These are phyloP conservation scores for Oehlia diaphana DNA, from an alignment of 192 early-diverging fungal genomes.

Conservation along the genomic window DNA sequence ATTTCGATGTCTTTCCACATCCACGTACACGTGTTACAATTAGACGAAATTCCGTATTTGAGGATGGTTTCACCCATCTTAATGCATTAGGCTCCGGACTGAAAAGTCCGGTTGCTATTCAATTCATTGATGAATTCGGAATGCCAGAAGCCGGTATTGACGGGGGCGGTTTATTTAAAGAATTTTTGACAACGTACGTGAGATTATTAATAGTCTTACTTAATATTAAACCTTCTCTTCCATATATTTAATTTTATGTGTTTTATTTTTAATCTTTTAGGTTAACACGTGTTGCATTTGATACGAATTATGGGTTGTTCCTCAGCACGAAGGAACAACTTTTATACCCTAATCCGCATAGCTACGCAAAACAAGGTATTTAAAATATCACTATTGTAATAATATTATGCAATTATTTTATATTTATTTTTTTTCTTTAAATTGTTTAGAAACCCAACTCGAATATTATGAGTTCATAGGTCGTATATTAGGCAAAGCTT, in stretches of 20 bases:
- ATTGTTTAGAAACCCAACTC: slow-evolving; percentile 42
- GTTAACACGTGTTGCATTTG: slow-evolving; percentile 72
- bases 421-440: background rate
- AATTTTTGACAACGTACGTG: slow-evolving; percentile 81
- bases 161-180: slow-evolving; percentile 97
- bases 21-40: slow-evolving; percentile 55
- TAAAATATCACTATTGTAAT: background rate
- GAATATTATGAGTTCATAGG: slow-evolving; percentile 76
- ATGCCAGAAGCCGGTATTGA: slow-evolving; percentile 91
- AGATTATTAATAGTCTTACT: background rate
- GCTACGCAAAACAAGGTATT: slow-evolving; percentile 47
- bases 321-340: slow-evolving; percentile 62
- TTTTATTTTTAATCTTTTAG: slow-evolving; percentile 35
- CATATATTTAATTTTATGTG: background rate
- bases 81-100: slow-evolving; percentile 65
- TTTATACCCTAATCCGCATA: slow-evolving; percentile 73
- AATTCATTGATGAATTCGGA: slow-evolving; percentile 84
- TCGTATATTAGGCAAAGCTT: slow-evolving; percentile 78
- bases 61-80: slow-evolving; percentile 83
- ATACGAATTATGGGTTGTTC: slow-evolving; percentile 70
- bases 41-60: slow-evolving; percentile 78
- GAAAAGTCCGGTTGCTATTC: slow-evolving; percentile 79
- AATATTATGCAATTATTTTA: background rate
- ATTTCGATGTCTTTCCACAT: slow-evolving; percentile 13
- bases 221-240: background rate